These are phyloP conservation scores for Keithomyces neogunnii DNA, from an alignment of 2,329 filamentous ascomycete species.

Conservation along the genomic window DNA sequence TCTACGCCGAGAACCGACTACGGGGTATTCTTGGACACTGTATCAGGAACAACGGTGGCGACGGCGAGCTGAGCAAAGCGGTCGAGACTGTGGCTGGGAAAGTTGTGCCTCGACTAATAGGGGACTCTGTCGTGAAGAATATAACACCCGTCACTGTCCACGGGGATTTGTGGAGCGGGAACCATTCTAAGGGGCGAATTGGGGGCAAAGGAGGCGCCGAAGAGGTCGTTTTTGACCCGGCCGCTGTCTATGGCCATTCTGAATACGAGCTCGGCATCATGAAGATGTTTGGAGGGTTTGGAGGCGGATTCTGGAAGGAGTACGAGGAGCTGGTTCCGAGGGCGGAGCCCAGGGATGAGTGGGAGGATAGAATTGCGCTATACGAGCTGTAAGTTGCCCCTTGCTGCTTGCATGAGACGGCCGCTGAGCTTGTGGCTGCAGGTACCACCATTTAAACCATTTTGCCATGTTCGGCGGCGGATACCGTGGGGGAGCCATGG, in stretches of 20 bases:
- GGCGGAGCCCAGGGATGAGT: constrained; percentile 73
- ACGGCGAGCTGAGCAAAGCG: constrained; percentile 50
- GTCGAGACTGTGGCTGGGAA: constrained; percentile 54
- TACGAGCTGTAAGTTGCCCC: constrained; percentile 65
- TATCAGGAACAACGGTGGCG: constrained; percentile 53
- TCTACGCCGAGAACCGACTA: constrained; percentile 72
- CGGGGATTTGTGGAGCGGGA: constrained; percentile 91
- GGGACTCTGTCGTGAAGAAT: constrained; percentile 52
- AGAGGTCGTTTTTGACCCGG: constrained; percentile 76
- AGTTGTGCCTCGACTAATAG: constrained; percentile 71
- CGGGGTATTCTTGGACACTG: constrained; percentile 52
- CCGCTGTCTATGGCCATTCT: constrained; percentile 72
- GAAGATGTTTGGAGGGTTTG: constrained; percentile 93
- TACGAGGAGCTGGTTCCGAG: constrained; percentile 70
- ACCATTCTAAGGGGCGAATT: constrained; percentile 61
- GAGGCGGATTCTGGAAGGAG: constrained; percentile 60
- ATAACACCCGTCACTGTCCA: constrained; percentile 77
- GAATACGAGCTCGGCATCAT: constrained; percentile 94
- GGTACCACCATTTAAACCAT: constrained; percentile 87
- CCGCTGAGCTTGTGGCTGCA: constrained; percentile 23
- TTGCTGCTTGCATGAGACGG: background rate
- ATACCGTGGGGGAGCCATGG: constrained; percentile 67
- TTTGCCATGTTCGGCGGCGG: constrained; percentile 75
- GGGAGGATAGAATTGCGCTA: constrained; percentile 69
- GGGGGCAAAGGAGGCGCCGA: constrained; percentile 46